Base-by-base conservation (phyloP, 2,329 filamentous ascomycete genomes). In the Escovopsis weberi region DNA sequence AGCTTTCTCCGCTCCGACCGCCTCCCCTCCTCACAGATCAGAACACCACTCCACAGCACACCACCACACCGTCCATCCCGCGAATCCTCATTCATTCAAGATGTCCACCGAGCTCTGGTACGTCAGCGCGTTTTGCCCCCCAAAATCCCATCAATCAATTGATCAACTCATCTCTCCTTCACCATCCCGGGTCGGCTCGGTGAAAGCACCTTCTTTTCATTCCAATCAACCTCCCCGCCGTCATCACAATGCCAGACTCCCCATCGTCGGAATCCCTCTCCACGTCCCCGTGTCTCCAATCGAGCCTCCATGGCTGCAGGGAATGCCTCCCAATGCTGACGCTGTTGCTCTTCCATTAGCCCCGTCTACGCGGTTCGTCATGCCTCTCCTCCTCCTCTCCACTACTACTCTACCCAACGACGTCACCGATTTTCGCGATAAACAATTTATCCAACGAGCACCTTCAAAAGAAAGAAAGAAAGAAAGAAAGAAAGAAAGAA, bases 101-200 rank as follows among this genome's bases (percentile, higher is more conserved):
- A 47, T 47, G 45, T 19, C 45, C 34, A 44, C 45, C 39, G 45
- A 47, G 45, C 45, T 47, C 40, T 47, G 45, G 45, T 47, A 47
- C 43, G 45, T 47, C 45, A 45, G 42, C 45, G 45, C 45, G 45
- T 47, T 34, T n/a, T 9, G 38, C 42, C 42, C 44, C 44, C 33
- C 42, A 40, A 32, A 38, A 32, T 34, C 26, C 32, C 19, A 15
- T 15, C 15, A 15, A 15, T 15, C 15, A 15, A 15, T 15, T 15
- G 15, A 15, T 15, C 15, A 15, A 15, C 15, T 15, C 15, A 15
- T 15, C 23, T 23, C 23, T 23, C 23, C 6, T 23, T 23, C 23
- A 23, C 23, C 23, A 23, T 23, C 23, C 2, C 23, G 23, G 23
- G 23, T 4, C 6, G 23, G 45, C 45, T 47, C 40, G 39, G 39